Conservation (phyloP, 2,329 filamentous ascomycete genomes). For the Pestalotiopsis fici region DNA sequence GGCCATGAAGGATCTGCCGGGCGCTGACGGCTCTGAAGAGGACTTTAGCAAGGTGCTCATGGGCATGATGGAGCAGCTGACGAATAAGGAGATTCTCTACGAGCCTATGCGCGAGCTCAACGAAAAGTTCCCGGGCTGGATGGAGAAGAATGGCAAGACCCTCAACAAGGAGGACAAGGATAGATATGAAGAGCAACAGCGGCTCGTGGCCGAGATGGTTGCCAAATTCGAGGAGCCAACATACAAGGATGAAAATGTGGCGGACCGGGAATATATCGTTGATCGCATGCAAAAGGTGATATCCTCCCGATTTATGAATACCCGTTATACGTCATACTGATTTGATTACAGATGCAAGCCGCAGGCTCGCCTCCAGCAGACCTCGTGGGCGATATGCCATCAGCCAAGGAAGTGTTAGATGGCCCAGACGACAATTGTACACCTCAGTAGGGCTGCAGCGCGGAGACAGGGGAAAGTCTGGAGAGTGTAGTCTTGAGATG, state of each 20-base stretch:
- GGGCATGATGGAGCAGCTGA: conserved; percentile 98
- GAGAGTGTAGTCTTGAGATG: not conserved
- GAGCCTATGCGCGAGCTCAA: conserved; percentile 98
- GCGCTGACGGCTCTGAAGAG: conserved; percentile 65
- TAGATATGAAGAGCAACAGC: conserved; percentile 80
- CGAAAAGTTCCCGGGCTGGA: conserved; percentile 89
- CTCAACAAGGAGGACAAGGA: conserved; percentile 72
- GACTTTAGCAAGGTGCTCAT: conserved; percentile 94
- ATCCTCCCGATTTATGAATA: too few relatives aligned
- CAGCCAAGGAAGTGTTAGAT: conserved; percentile 72
- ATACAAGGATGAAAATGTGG: conserved; percentile 80
- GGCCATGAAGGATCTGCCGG: conserved; percentile 71
- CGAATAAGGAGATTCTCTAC: conserved; percentile 96
- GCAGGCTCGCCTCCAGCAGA: conserved; percentile 88
- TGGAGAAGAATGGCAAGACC: conserved; percentile 72
- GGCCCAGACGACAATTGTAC: conserved; percentile 59
- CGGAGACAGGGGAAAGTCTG: not conserved
- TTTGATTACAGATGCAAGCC: conserved; percentile 87
- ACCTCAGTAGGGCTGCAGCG: conserved; percentile 49
- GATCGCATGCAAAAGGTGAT: conserved; percentile 94
- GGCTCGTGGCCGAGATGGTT: conserved; percentile 83
- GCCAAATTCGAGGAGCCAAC: conserved; percentile 79
- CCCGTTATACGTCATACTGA: not conserved
- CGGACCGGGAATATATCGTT: conserved; percentile 89
- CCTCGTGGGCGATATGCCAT: conserved; percentile 85